Conservation (phyloP, 768 basidiomycete species). For the Tulasnella sp. region DNA sequence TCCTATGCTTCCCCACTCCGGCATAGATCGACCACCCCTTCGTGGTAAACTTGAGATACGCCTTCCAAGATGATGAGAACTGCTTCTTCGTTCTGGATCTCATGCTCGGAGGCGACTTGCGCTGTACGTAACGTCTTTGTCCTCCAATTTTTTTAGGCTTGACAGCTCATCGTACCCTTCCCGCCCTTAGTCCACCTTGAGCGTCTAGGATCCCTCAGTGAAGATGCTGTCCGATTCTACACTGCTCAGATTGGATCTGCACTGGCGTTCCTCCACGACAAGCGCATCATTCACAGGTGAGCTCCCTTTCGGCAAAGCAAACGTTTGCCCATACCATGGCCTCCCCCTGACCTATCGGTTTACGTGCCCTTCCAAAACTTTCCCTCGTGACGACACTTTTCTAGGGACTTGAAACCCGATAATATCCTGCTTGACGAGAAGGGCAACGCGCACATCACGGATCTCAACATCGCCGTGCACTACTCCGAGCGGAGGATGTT, state of each 20-base stretch:
- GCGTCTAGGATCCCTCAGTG: conserved; percentile 57
- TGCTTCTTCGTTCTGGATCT: conserved; percentile 97
- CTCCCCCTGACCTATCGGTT: neutral
- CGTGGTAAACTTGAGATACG: conserved; percentile 89
- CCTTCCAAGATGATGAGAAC: conserved; percentile 97
- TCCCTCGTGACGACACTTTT: conserved; percentile 9
- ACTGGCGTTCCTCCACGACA: conserved; percentile 81
- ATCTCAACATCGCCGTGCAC: conserved; percentile 98
- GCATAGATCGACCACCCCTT: conserved; percentile 88
- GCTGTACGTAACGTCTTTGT: conserved; percentile 48
- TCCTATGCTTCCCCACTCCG: neutral
- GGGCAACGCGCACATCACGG: conserved; percentile 94
- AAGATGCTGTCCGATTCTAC: conserved; percentile 77
- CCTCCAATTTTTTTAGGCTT: neutral
- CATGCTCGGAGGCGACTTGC: conserved; percentile 90
- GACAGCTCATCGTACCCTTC: neutral
- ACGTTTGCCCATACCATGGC: neutral
- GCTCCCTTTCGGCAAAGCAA: conserved; percentile 20
- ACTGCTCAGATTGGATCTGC: conserved; percentile 84
- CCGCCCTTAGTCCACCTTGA: conserved; percentile 67
- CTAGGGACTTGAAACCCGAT: conserved; percentile 91
- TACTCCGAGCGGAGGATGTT: conserved; percentile 82
- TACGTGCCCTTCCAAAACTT: neutral
- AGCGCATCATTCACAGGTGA: conserved; percentile 91
- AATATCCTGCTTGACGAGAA: conserved; percentile 89